Base-by-base conservation (phyloP, 2,329 filamentous ascomycete genomes). In the Xylariaceae sp. region DNA sequence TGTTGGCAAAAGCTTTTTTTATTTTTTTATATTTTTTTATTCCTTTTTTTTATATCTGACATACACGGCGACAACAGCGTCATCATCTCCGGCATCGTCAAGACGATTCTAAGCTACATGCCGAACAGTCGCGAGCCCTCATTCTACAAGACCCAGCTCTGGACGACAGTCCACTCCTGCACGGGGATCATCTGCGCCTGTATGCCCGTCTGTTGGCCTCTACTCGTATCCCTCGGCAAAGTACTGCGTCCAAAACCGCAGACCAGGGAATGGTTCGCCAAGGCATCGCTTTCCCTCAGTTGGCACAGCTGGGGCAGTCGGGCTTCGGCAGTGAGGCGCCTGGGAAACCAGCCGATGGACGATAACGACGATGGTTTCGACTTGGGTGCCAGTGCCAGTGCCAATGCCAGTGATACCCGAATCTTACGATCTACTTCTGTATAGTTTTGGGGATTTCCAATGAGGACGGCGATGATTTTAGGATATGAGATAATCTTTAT, bases 151-250 rank as follows among this genome's bases (percentile, higher is more conserved):
- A 60, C 57, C 1, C 42, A 51, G 8, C 37, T 62, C 5, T 67
- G 64, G 65, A 63, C 63, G 1, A 60, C 58, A 2, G 60, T 62
- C 4, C 63, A 67, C 50, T 48, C 56, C 0, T 56, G 62, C 19
- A 62, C 58, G 2, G 63, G 60, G 4, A 63, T 67, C 11, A 54
- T 65, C 2, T 66, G 65, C 48, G 62, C 62, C 1, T 63, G 60
- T 30, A 56, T 65, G n/a, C 64, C 64, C 3, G 61, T 65, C 37
- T 64, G 35, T 19, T 62, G 43, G 60, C 53, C 52, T 1, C 27
- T 56, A 3, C 40, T 61, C n/a, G 41, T 45, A 31, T 48, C 37
- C 2, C 45, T 60, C 11, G 30, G 30, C 1, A 19, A 19, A 19
- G 19, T 19, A 19, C 19, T 19, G 19, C 19, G 19, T 19, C 19